Evolutionary conservation across 768 basidiomycete species (phyloP).

Genomic region (Trametes cingulata): DNA sequence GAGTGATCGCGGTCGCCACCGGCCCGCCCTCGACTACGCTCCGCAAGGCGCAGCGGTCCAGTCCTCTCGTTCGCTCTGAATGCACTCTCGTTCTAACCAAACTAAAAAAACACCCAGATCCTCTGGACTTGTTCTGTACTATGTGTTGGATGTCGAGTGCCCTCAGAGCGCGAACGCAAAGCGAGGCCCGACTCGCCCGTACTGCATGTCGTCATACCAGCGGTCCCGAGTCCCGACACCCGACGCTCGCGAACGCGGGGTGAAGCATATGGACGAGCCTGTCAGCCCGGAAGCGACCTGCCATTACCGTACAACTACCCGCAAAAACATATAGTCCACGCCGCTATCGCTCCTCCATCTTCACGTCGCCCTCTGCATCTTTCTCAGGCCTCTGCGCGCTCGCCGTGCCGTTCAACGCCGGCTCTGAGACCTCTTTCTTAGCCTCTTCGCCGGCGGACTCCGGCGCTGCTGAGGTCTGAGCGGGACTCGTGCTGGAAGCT

Average conservation of each 20-base stretch:
- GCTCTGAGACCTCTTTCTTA: conserved; percentile 3
- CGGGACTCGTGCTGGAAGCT: conserved; percentile 21
- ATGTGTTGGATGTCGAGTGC: no score
- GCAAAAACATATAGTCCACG: background rate
- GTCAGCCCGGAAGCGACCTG: background rate
- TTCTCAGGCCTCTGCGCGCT: background rate
- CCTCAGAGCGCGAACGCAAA: no score
- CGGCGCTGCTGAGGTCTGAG: background rate
- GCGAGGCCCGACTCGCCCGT: conserved; percentile 7
- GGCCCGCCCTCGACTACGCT: conserved; percentile 1
- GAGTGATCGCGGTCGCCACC: background rate
- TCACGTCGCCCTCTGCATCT: conserved; percentile 30
- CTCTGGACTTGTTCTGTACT: no score
- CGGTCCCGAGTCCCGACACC: background rate
- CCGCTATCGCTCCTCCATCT: conserved; percentile 28
- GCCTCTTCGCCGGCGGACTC: conserved; percentile 5
- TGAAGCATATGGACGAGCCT: background rate
- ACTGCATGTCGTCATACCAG: conserved; percentile 5
- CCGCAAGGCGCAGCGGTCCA: background rate
- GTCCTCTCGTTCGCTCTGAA: background rate
- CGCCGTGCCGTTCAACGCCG: background rate
- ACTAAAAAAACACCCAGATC: background rate
- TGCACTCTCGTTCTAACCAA: no score
- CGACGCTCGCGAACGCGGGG: background rate
- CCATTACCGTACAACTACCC: background rate